Percentiles rank a stretch among this genome's conserved stretches.
Conservation (phyloP, 2,329 filamentous ascomycete genomes). For the Ilyonectria sp. region DNA sequence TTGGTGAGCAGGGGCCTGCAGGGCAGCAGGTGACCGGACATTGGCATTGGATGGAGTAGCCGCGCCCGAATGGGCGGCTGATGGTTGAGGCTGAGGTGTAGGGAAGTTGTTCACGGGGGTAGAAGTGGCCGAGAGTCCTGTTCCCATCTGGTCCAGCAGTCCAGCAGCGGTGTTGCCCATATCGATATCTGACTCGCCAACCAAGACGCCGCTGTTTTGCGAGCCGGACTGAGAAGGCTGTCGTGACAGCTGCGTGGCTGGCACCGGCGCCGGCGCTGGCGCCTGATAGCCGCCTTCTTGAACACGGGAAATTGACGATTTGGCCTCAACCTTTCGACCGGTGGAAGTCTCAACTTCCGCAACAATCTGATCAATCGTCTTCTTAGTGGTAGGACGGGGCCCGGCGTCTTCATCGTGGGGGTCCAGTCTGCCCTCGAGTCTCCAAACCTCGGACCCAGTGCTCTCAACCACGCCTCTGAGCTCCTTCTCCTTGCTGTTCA, state of each 20-base stretch:
- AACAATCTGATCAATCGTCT: slow-evolving; percentile 80
- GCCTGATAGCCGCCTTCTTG: slow-evolving; percentile 85
- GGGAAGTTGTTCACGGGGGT: slow-evolving; percentile 74
- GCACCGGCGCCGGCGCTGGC: slow-evolving; percentile 61
- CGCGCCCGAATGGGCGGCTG: slow-evolving; percentile 68
- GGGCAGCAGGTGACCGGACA: slow-evolving; percentile 61
- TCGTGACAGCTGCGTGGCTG: slow-evolving; percentile 61
- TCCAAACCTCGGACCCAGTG: slow-evolving; percentile 73
- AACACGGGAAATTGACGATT: slow-evolving; percentile 78
- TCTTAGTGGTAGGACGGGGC: slow-evolving; percentile 57
- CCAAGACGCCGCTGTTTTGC: slow-evolving; percentile 68
- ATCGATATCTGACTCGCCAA: slow-evolving; percentile 74
- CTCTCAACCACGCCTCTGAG: slow-evolving; percentile 77
- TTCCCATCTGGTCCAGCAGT: slow-evolving; percentile 79
- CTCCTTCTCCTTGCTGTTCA: slow-evolving; percentile 83
- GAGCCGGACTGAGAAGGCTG: slow-evolving; percentile 70
- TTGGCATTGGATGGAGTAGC: slow-evolving; percentile 69
- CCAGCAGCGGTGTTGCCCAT: slow-evolving; percentile 76
- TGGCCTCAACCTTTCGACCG: slow-evolving; percentile 76
- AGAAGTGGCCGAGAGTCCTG: slow-evolving; percentile 71
- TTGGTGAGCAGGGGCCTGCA: slow-evolving; percentile 40
- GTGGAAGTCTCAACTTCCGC: slow-evolving; percentile 80
- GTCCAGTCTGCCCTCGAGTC: slow-evolving; percentile 71
- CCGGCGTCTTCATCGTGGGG: slow-evolving; percentile 64
- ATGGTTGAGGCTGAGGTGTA: slow-evolving; percentile 73